A percentile compares a stretch with the other conserved stretches of the same genome.
Conservation (phyloP, 2,329 filamentous ascomycete species). For the Mycosphaerella sp. region DNA sequence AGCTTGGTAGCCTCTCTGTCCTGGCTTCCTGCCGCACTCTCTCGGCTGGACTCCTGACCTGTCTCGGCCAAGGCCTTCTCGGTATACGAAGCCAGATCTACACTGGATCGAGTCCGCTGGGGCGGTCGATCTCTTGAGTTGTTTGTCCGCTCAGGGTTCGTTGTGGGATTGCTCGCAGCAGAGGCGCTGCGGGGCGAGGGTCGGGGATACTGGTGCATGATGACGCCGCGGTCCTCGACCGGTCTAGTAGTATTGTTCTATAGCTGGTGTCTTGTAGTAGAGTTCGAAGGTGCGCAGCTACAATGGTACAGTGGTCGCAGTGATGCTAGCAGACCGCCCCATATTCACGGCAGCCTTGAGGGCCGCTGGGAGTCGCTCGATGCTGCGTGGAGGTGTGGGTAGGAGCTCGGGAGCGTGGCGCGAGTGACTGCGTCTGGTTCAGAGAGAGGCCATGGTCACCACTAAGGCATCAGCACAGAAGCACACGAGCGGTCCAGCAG, state of each 20-base stretch:
- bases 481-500: constrained; percentile 19
- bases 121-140: constrained; percentile 61
- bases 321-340: constrained; percentile 20
- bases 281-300: constrained; percentile 12
- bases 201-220: constrained; percentile 88
- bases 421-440: constrained; percentile 17
- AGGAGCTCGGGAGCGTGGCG: constrained; percentile 8
- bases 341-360: constrained; percentile 22
- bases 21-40: constrained; percentile 38
- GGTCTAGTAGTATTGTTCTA: not conserved
- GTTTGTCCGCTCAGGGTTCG: constrained; percentile 64
- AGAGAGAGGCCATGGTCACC: constrained; percentile 16
- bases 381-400: constrained; percentile 2
- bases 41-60: constrained; percentile 33
- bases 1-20: constrained; percentile 71
- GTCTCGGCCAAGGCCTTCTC: constrained; percentile 46
- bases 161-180: constrained; percentile 64
- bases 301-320: constrained; percentile 13
- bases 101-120: constrained; percentile 49
- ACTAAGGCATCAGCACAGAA: constrained; percentile 19
- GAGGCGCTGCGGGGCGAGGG: constrained; percentile 66
- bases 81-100: constrained; percentile 46
- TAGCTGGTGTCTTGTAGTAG: not conserved
- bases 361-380: constrained; percentile 10
- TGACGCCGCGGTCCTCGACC: not conserved